phyloP scores from a whole-genome alignment of 1,139 yeast species.

The Blastobotrys elegans region DNA sequence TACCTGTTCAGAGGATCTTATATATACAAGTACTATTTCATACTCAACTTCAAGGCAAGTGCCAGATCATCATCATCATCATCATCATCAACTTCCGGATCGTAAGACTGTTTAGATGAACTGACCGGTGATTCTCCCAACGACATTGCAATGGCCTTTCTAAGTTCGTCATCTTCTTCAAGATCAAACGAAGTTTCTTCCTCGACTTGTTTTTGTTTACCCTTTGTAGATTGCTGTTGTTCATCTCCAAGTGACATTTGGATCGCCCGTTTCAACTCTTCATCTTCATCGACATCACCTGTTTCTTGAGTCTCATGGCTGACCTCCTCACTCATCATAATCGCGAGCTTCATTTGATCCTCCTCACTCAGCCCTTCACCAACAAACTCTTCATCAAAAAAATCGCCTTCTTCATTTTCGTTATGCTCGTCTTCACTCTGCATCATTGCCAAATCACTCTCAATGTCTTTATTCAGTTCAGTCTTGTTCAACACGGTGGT shows the following conservation, averaged over 20 bases:
- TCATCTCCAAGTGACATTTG: constrained; percentile 12
- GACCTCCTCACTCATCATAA: constrained; percentile 33
- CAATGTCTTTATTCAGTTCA: constrained; percentile 23
- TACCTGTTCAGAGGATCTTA: too few species aligned
- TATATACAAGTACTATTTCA: constrained; percentile 1
- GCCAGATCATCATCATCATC: constrained; percentile 9
- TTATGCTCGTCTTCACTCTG: constrained; percentile 35
- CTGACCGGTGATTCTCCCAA: background rate
- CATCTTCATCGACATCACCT: constrained; percentile 9
- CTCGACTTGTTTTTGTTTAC: background rate
- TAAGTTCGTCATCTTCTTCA: constrained; percentile 13
- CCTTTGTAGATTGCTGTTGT: background rate
- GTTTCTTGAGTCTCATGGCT: background rate
- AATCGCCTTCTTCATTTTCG: constrained; percentile 13
- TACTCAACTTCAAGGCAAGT: constrained; percentile 7
- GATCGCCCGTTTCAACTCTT: constrained; percentile 17
- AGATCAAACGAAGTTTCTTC: background rate
- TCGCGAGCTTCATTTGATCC: constrained; percentile 39
- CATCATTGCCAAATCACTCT: constrained; percentile 30
- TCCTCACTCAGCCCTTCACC: constrained; percentile 40
- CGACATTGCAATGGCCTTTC: constrained; percentile 12
- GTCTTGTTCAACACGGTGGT: constrained; percentile 5
- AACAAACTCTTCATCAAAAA: constrained; percentile 23
- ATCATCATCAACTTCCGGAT: background rate
- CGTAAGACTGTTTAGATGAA: too few species aligned